Percentiles rank a stretch among this genome's conserved stretches.
phyloP scores from a whole-genome alignment of 1,284 basidiomycete genomes.

The Neonothopanus nambi region DNA sequence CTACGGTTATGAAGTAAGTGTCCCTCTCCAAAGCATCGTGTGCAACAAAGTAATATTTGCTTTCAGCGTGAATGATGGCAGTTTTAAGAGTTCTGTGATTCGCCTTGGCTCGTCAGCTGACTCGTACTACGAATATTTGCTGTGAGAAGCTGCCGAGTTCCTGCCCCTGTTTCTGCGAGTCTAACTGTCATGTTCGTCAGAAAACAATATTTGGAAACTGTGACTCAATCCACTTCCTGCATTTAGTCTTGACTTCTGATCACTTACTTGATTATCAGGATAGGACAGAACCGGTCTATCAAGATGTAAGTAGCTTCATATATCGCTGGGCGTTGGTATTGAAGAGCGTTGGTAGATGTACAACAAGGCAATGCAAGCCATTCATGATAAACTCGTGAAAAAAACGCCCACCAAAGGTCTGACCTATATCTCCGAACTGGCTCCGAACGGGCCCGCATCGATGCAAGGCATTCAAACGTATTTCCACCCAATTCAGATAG shows the following conservation, averaged over 20 bases:
- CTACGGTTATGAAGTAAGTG: conserved; percentile 74
- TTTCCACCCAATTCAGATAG: not conserved
- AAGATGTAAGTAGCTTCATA: conserved; percentile 44
- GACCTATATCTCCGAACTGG: conserved; percentile 74
- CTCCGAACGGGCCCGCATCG: conserved; percentile 33
- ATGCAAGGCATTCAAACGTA: too few species aligned
- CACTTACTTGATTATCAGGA: conserved; percentile 39
- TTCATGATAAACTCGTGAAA: conserved; percentile 72
- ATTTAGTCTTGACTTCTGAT: not conserved
- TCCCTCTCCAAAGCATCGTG: too few species aligned
- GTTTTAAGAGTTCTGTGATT: conserved; percentile 74
- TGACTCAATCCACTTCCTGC: conserved; percentile 28
- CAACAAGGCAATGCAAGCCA: conserved; percentile 71
- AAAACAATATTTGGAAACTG: conserved; percentile 75
- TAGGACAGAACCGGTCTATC: conserved; percentile 68
- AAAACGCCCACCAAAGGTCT: conserved; percentile 53
- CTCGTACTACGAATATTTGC: conserved; percentile 89
- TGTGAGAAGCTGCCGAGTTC: conserved; percentile 42
- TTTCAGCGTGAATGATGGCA: conserved; percentile 61
- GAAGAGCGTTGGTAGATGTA: conserved; percentile 61
- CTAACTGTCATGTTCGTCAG: conserved; percentile 30
- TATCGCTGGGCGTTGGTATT: conserved; percentile 2
- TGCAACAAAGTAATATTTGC: conserved; percentile 5
- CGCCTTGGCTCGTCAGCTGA: conserved; percentile 86
- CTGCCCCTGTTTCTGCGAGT: conserved; percentile 1